Percentiles rank a stretch among this genome's conserved stretches.
These are phyloP conservation scores for Pinus tabuliformis DNA, from an alignment of 75 land plant genomes.

Conservation along the genomic window DNA sequence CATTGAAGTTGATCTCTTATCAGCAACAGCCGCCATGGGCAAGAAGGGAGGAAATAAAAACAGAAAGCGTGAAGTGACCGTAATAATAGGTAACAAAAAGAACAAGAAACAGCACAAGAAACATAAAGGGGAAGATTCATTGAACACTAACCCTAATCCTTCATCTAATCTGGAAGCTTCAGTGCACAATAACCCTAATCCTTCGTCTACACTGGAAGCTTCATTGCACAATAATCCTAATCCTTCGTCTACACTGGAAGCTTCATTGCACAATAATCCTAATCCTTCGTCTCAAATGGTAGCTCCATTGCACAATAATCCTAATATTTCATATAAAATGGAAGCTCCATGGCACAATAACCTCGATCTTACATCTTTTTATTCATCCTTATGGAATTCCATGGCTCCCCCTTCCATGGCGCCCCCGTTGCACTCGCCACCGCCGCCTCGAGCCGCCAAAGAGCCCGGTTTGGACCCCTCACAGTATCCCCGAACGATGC, in stretches of 20 bases:
- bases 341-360: too few species aligned
- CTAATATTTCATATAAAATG: not conserved
- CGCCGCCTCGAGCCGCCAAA: not conserved
- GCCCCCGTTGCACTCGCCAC: not conserved
- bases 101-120: too few species aligned
- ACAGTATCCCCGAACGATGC: not conserved
- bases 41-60: not conserved
- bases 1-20: not conserved
- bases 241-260: too few species aligned
- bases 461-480: not conserved
- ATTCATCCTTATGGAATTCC: slow-evolving; percentile 14
- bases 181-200: not conserved
- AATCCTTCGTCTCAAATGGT: too few species aligned
- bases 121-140: too few species aligned
- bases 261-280: too few species aligned
- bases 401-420: slow-evolving; percentile 9
- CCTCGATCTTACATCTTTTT: not conserved
- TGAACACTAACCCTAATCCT: not conserved
- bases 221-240: too few species aligned
- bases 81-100: too few species aligned
- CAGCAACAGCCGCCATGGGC: not conserved
- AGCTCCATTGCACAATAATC: too few species aligned
- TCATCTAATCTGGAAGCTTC: too few species aligned
- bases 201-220: too few species aligned
- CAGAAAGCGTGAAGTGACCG: not conserved